Conservation (phyloP, 1,284 basidiomycete genomes). For the Microbotryum saponariae region DNA sequence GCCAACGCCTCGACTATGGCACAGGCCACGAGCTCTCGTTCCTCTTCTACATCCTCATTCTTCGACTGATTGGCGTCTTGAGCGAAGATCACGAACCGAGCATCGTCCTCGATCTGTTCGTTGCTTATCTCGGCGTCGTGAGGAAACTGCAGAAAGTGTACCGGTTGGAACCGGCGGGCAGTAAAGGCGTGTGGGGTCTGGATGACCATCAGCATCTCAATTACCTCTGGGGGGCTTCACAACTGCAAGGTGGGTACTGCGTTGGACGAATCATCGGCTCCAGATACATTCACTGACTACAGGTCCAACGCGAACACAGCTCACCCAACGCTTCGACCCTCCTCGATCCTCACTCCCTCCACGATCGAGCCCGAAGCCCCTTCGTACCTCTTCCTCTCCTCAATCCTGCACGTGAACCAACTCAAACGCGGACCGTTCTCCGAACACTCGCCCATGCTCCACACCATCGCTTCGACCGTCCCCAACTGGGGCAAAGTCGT, state of each 20-base stretch:
- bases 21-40: conserved; percentile 92
- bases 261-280: background rate
- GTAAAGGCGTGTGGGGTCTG: conserved; percentile 96
- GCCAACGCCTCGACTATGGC: conserved; percentile 88
- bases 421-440: conserved; percentile 80
- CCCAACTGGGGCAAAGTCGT: conserved; percentile 84
- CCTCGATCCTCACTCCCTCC: conserved; percentile 54
- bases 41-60: conserved; percentile 63
- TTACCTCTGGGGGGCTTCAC: conserved; percentile 86
- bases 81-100: conserved; percentile 39
- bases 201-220: conserved; percentile 71
- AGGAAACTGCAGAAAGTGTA: conserved; percentile 86
- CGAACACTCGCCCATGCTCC: conserved; percentile 84
- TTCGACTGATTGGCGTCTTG: conserved; percentile 41
- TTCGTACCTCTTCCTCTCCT: conserved; percentile 42
- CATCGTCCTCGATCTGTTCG: conserved; percentile 50
- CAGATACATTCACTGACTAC: background rate
- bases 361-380: conserved; percentile 42
- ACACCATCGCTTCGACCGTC: conserved; percentile 76
- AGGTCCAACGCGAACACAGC: conserved; percentile 6
- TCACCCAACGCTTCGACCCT: conserved; percentile 53
- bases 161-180: conserved; percentile 87
- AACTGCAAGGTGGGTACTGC: conserved; percentile 52
- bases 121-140: conserved; percentile 70
- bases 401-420: conserved; percentile 66